Percentiles rank a stretch among this genome's conserved stretches.
Evolutionary conservation across 768 basidiomycete genomes (phyloP).

Genomic region (Ramaria sp.): DNA sequence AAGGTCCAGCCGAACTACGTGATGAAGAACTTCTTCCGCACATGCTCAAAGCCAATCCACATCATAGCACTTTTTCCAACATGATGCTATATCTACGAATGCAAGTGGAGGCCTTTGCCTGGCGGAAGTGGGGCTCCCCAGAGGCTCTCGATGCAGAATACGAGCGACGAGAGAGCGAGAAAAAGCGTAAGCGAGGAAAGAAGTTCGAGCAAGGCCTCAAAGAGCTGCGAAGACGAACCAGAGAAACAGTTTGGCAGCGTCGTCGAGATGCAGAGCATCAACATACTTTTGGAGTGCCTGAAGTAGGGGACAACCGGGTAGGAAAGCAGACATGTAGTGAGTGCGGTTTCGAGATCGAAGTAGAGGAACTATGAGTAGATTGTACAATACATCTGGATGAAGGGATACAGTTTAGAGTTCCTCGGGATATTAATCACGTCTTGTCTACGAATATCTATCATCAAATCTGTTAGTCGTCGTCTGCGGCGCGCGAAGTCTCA

Average conservation of each 20-base stretch:
- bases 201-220: constrained; percentile 89
- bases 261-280: constrained; percentile 81
- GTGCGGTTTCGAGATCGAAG: constrained; percentile 87
- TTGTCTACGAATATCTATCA: background rate
- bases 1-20: constrained; percentile 69
- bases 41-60: constrained; percentile 87
- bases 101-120: constrained; percentile 95
- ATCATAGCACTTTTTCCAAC: constrained; percentile 91
- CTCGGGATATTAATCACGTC: background rate
- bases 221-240: constrained; percentile 75
- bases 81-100: constrained; percentile 97
- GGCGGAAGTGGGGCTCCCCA: constrained; percentile 95
- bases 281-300: constrained; percentile 66
- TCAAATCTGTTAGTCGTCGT: background rate
- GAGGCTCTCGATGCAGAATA: constrained; percentile 88
- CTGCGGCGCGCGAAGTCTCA: background rate
- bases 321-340: constrained; percentile 70
- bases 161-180: constrained; percentile 64
- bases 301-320: constrained; percentile 38
- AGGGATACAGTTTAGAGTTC: background rate
- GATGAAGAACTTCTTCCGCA: constrained; percentile 91
- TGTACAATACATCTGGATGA: constrained; percentile 1
- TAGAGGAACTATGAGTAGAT: constrained; percentile 58
- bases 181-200: constrained; percentile 83
- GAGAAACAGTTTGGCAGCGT: constrained; percentile 84